Conservation (phyloP, 768 basidiomycete species). For the Roridomyces roridus region DNA sequence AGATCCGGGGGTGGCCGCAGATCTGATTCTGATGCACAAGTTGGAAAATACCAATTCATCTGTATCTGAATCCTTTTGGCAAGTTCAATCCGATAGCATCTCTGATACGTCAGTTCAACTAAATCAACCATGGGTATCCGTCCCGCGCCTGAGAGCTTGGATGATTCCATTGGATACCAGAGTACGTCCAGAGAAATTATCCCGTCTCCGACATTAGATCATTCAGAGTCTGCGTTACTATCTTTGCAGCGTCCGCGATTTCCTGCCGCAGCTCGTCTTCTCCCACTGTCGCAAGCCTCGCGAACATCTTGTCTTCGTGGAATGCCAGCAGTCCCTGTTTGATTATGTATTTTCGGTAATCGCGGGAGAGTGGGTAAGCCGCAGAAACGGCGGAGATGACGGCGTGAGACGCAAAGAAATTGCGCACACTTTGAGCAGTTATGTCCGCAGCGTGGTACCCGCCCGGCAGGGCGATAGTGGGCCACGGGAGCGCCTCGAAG, state of each 20-base stretch:
- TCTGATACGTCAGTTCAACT: too few species aligned
- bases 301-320: slow-evolving; percentile 3
- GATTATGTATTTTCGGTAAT: neutral
- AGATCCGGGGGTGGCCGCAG: too few species aligned
- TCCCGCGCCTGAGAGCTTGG: neutral
- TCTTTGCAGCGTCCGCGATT: neutral
- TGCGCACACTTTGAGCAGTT: neutral
- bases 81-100: too few species aligned
- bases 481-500: slow-evolving; percentile 6
- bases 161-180: neutral
- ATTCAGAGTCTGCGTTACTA: slow-evolving; percentile 3
- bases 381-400: neutral
- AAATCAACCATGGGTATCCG: too few species aligned
- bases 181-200: too few species aligned
- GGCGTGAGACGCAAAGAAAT: neutral
- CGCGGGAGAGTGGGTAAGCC: neutral
- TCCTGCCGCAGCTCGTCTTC: neutral
- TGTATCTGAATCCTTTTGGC: too few species aligned
- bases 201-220: too few species aligned
- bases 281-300: neutral
- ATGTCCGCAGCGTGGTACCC: neutral
- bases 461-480: neutral
- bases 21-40: too few species aligned
- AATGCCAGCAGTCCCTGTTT: slow-evolving; percentile 3
- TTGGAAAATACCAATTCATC: too few species aligned